Percentiles rank a stretch among this genome's conserved stretches.
Evolutionary conservation across 352 stramenopile species (phyloP).

Genomic region (Phytophthora europaea): DNA sequence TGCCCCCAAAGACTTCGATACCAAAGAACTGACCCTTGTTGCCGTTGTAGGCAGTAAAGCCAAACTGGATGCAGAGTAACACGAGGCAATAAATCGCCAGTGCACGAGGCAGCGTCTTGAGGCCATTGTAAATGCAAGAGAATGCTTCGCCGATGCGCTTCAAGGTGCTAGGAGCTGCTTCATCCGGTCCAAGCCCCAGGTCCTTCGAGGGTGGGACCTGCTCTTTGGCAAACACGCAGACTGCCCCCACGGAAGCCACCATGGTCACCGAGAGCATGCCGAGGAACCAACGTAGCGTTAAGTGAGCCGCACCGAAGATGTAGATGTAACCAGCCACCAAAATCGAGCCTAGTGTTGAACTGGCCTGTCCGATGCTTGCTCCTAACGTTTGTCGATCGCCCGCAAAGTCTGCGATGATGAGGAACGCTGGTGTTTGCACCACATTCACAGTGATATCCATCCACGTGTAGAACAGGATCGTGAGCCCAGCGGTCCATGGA

Average conservation of each 20-base stretch:
- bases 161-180: conserved; percentile 25
- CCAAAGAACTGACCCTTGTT: conserved; percentile 78
- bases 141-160: conserved; percentile 53
- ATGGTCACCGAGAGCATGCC: conserved; percentile 79
- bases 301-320: conserved; percentile 70
- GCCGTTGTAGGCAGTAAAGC: conserved; percentile 71
- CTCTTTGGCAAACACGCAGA: conserved; percentile 72
- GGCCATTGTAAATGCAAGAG: conserved; percentile 50
- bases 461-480: conserved; percentile 84
- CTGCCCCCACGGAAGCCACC: conserved; percentile 55
- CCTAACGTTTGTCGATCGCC: conserved; percentile 75
- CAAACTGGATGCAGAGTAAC: conserved; percentile 63
- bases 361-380: conserved; percentile 68
- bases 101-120: conserved; percentile 51
- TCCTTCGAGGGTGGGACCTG: conserved; percentile 37
- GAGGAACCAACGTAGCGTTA: conserved; percentile 76
- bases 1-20: conserved; percentile 61
- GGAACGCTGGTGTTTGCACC: conserved; percentile 72
- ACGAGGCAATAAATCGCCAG: conserved; percentile 66
- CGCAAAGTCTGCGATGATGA: conserved; percentile 84
- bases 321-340: conserved; percentile 80
- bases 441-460: conserved; percentile 89
- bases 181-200: conserved; percentile 23
- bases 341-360: conserved; percentile 71
- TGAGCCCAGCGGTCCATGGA: conserved; percentile 66